phyloP scores from a whole-genome alignment of 352 stramenopile genomes.

The Phytopythium helicoides region DNA sequence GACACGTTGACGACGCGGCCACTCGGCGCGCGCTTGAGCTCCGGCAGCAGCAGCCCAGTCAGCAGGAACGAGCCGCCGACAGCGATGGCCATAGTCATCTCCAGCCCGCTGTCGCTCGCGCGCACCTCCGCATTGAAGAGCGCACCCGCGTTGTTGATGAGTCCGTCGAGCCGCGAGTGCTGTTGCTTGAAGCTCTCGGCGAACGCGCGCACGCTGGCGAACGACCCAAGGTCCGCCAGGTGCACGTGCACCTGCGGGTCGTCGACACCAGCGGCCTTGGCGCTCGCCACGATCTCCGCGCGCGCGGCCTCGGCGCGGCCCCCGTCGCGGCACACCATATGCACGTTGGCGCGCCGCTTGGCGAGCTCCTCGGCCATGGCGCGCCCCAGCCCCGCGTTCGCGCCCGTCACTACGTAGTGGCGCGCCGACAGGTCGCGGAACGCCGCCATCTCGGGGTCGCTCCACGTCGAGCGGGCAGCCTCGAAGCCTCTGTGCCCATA shows the following conservation, averaged over 20 bases:
- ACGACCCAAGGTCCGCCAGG: conserved; percentile 40
- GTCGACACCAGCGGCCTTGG: conserved; percentile 22
- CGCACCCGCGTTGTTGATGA: conserved; percentile 55
- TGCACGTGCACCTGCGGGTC: conserved; percentile 34
- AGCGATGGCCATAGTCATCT: conserved; percentile 42
- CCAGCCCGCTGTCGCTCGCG: conserved; percentile 21
- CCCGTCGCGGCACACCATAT: conserved; percentile 48
- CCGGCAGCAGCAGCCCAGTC: conserved; percentile 39
- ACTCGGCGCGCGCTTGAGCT: conserved; percentile 32
- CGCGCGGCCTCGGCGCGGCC: conserved; percentile 30
- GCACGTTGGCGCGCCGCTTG: conserved; percentile 31
- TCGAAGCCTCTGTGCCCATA: conserved; percentile 33
- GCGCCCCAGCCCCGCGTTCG: conserved; percentile 41
- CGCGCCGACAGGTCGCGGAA: conserved; percentile 34
- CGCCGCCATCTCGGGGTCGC: conserved; percentile 30
- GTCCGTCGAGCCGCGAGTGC: conserved; percentile 23
- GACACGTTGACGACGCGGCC: conserved; percentile 55
- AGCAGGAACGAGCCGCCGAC: conserved; percentile 44
- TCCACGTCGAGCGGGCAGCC: conserved; percentile 26
- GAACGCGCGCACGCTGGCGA: conserved; percentile 38
- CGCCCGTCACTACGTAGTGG: conserved; percentile 49
- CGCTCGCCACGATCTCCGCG: conserved; percentile 32
- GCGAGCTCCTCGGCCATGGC: conserved; percentile 37
- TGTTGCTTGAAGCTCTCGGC: conserved; percentile 20
- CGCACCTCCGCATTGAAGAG: conserved; percentile 35